phyloP scores from a whole-genome alignment of 805 yeast species.

The Jamesozyma lodderae region DNA sequence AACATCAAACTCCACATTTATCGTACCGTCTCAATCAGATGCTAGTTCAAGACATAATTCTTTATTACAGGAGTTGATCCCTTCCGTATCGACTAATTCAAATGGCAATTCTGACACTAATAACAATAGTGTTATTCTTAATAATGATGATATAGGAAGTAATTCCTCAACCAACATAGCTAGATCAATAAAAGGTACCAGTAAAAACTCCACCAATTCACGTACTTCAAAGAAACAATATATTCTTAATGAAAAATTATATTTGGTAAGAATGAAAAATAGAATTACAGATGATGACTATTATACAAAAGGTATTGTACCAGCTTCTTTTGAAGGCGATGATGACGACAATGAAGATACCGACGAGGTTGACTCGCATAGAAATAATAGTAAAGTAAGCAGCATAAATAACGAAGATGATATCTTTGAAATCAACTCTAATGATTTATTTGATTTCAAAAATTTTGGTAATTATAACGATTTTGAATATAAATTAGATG shows the following conservation, averaged over 20 bases:
- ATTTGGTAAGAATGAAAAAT: slow-evolving; percentile 53
- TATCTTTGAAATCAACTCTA: slow-evolving; percentile 9
- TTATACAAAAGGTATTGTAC: slow-evolving; percentile 56
- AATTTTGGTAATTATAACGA: neutral
- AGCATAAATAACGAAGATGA: slow-evolving; percentile 16
- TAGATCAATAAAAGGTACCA: neutral
- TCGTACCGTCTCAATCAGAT: slow-evolving; percentile 20
- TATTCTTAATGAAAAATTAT: slow-evolving; percentile 53
- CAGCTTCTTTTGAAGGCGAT: slow-evolving; percentile 13
- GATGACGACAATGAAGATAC: slow-evolving; percentile 10
- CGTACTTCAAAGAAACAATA: slow-evolving; percentile 23
- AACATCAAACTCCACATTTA: slow-evolving; percentile 13
- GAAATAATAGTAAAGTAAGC: no score
- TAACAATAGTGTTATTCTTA: no score
- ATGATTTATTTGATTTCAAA: slow-evolving; percentile 2
- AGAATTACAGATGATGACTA: slow-evolving; percentile 55
- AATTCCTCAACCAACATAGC: neutral
- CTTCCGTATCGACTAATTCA: neutral
- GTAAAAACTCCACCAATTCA: neutral
- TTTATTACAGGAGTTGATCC: no score
- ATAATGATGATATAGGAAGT: neutral
- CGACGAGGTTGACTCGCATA: no score
- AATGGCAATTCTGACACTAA: no score
- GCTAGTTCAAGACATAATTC: slow-evolving; percentile 9
- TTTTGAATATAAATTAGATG: neutral